Evolutionary conservation across 768 basidiomycete species (phyloP).

Genomic region (Lactarius hengduanensis): DNA sequence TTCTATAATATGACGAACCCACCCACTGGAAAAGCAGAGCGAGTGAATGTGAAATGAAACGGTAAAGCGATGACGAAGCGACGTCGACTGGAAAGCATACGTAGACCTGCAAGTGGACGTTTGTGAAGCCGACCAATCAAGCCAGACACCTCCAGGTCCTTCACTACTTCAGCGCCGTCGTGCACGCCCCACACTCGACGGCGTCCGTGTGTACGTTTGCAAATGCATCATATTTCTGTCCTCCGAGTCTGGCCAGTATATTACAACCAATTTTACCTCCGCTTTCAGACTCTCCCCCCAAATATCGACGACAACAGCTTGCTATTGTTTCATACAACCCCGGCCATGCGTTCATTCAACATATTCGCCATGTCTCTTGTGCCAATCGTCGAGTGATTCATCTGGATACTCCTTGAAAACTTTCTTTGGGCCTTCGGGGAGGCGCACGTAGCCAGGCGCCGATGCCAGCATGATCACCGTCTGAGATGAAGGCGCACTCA

Average conservation of each 20-base stretch:
- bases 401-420: constrained; percentile 45
- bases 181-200: too few relatives aligned
- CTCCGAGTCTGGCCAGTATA: too few relatives aligned
- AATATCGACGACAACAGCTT: neutral
- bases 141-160: too few relatives aligned
- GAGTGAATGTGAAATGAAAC: neutral
- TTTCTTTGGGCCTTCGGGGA: constrained; percentile 58
- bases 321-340: neutral
- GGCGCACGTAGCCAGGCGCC: constrained; percentile 58
- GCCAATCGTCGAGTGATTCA: constrained; percentile 57
- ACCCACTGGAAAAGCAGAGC: neutral
- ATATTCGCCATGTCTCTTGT: constrained; percentile 50
- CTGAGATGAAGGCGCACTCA: neutral
- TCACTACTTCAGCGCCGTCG: too few relatives aligned
- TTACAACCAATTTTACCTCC: too few relatives aligned
- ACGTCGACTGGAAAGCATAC: neutral
- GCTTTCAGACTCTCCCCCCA: too few relatives aligned
- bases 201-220: too few relatives aligned
- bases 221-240: too few relatives aligned
- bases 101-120: neutral
- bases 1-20: too few relatives aligned
- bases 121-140: too few relatives aligned
- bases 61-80: neutral
- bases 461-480: constrained; percentile 35
- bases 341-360: constrained; percentile 31